Percentiles rank a stretch among this genome's conserved stretches.
phyloP scores from a whole-genome alignment of 768 basidiomycete species.

The Candolleomyces aberdarensis region DNA sequence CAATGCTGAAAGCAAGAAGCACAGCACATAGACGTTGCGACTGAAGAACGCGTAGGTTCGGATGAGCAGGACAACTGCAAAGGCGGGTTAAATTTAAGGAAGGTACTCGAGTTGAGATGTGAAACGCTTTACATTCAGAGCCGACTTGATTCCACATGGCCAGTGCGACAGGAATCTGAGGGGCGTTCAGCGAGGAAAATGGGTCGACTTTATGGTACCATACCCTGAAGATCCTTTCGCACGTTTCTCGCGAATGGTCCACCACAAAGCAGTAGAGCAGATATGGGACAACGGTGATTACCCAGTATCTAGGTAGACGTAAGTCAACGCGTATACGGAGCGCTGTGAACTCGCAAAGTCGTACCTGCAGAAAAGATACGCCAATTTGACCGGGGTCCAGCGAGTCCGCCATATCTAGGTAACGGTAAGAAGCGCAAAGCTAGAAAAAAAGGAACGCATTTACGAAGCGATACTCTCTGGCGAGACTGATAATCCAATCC shows the following conservation, averaged over 20 bases:
- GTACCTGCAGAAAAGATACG: slow-evolving; percentile 82
- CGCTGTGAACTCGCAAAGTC: slow-evolving; percentile 17
- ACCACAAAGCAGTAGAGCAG: slow-evolving; percentile 73
- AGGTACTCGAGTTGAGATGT: slow-evolving; percentile 7
- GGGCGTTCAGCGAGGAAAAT: slow-evolving; percentile 6
- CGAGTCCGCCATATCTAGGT: slow-evolving; percentile 74
- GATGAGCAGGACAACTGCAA: slow-evolving; percentile 70
- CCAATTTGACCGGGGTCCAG: slow-evolving; percentile 82
- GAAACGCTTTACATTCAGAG: slow-evolving; percentile 56
- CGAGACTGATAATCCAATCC: slow-evolving; percentile 82
- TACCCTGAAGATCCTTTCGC: slow-evolving; percentile 70
- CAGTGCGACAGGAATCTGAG: slow-evolving; percentile 73
- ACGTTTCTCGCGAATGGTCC: slow-evolving; percentile 61
- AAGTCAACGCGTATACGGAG: slow-evolving; percentile 18
- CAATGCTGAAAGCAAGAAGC: slow-evolving; percentile 60
- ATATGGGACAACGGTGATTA: slow-evolving; percentile 75
- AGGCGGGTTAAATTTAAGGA: slow-evolving; percentile 16
- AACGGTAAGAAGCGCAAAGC: slow-evolving; percentile 18
- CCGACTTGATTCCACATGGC: slow-evolving; percentile 89
- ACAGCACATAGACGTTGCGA: slow-evolving; percentile 64
- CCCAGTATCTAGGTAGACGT: slow-evolving; percentile 62
- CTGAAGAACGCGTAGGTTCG: slow-evolving; percentile 87
- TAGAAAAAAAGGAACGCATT: slow-evolving; percentile 18
- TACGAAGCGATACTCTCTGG: slow-evolving; percentile 77
- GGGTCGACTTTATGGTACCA: slow-evolving; percentile 4